Base-by-base conservation (phyloP, 2,329 filamentous ascomycete species). In the Clonostachys solani region DNA sequence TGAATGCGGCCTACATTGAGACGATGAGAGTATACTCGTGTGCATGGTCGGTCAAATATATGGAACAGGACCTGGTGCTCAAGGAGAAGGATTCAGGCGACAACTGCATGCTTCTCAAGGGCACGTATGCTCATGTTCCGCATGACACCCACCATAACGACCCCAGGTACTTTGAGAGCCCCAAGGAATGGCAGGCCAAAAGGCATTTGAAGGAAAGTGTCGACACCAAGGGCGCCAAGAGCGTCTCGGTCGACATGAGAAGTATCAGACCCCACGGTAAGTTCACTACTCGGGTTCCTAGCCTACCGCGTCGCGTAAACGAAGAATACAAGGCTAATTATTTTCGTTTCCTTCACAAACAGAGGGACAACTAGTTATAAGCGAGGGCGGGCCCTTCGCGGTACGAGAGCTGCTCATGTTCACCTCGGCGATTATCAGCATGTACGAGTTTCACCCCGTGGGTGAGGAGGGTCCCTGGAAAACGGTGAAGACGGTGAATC, bases 1-100 rank as follows among this genome's bases (percentile, higher is more conserved):
- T 73, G 12, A 63, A 68, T 43, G 66, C 66, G 1, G 58, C 64
- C 3, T 69, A 71, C 40, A 51, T 69, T 6, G 70, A 74, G 50
- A 70, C 68, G 0, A 42, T 72, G 42, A 57, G 70, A 12, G 44
- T 71, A 0, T 70, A 73, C 29, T 62, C 66, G 15, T 59, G 60
- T 13, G 53, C 57, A 4, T 66, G 64, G 61, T 54, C 56, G 1
- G 53, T 63, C 41, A 62, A 57, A 17, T 54, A 51, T 38, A 46
- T 68, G 36, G 54, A 56, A n/a, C 52, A 67, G 45, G 66, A 71
- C 33, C 53, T 61, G 2, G 50, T 58, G 4, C 50, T 71, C 29
- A 56, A 58, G 10, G 58, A 61, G 34, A 55, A 54, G 16, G 58
- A 51, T 19, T 52, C 51, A 23, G 44, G 53, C 5, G 36, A 49